These are phyloP conservation scores for Rosellinia necatrix DNA, from an alignment of 2,329 filamentous ascomycete genomes.

Conservation along the genomic window DNA sequence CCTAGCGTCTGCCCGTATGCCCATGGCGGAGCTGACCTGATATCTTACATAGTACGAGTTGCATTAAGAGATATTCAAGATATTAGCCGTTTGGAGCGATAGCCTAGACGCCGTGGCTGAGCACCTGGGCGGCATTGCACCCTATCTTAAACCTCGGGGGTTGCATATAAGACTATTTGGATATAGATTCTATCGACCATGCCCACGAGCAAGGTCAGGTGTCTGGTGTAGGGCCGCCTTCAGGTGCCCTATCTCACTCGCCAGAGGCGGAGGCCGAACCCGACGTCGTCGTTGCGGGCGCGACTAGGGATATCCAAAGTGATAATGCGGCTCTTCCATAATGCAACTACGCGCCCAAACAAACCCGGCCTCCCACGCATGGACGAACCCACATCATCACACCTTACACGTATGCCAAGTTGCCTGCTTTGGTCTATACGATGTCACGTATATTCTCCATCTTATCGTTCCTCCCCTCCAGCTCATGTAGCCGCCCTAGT, in stretches of 20 bases:
- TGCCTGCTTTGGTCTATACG: conserved; percentile 11
- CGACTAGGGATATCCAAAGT: conserved; percentile 9
- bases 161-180: not conserved
- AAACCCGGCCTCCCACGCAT: conserved; percentile 8
- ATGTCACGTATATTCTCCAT: conserved; percentile 24
- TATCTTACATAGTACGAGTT: not conserved
- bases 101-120: not conserved
- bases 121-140: not conserved
- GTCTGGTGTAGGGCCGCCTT: no score
- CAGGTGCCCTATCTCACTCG: conserved; percentile 4
- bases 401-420: conserved; percentile 24
- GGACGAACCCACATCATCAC: conserved; percentile 20
- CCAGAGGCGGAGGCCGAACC: not conserved
- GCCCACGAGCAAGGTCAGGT: not conserved
- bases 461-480: conserved; percentile 15
- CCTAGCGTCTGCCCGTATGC: conserved; percentile 3
- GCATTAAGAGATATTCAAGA: not conserved
- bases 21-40: not conserved
- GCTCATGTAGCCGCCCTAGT: conserved; percentile 24
- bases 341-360: conserved; percentile 24
- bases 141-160: not conserved
- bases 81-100: not conserved
- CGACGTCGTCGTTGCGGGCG: conserved; percentile 13
- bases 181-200: not conserved
- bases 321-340: conserved; percentile 28